phyloP scores from a whole-genome alignment of 202 grass and related monocot genomes.

The Cymbopogon flexuosus region DNA sequence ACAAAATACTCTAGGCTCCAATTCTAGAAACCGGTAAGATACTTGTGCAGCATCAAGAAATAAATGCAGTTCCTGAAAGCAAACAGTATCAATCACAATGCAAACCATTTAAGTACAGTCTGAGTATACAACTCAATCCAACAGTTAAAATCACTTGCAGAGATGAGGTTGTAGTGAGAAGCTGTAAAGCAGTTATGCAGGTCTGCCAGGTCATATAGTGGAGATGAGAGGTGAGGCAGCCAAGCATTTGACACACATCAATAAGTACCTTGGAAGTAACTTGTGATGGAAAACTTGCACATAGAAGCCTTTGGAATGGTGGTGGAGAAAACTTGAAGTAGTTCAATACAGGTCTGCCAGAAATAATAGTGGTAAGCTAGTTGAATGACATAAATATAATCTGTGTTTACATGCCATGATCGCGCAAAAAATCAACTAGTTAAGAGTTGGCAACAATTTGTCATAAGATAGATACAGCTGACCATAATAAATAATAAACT shows the following conservation, averaged over 20 bases:
- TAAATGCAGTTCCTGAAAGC: conserved; percentile 52
- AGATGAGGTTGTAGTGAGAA: not conserved
- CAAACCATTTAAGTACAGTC: not conserved
- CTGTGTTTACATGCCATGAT: not conserved
- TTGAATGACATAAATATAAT: not conserved
- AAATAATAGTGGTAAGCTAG: conserved; percentile 31
- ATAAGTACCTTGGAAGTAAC: conserved; percentile 52
- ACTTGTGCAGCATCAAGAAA: conserved; percentile 52
- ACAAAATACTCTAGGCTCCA: conserved; percentile 68
- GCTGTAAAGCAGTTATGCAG: not conserved
- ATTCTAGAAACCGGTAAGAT: conserved; percentile 72
- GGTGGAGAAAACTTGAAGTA: conserved; percentile 79
- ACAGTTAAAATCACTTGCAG: not conserved
- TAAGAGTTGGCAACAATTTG: not conserved
- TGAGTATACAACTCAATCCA: not conserved
- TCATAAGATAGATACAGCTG: not conserved
- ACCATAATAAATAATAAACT: not conserved
- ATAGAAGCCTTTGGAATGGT: conserved; percentile 63
- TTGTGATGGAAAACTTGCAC: conserved; percentile 21
- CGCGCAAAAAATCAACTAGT: not conserved
- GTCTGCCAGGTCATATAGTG: not conserved
- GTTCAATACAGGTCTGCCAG: conserved; percentile 53
- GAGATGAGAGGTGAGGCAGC: not conserved
- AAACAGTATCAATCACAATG: conserved; percentile 21
- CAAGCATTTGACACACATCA: not conserved